A percentile compares a stretch with the other conserved stretches of the same genome.
Conservation (phyloP, 441 rosid genomes). For the Arabidopsis hybrid region DNA sequence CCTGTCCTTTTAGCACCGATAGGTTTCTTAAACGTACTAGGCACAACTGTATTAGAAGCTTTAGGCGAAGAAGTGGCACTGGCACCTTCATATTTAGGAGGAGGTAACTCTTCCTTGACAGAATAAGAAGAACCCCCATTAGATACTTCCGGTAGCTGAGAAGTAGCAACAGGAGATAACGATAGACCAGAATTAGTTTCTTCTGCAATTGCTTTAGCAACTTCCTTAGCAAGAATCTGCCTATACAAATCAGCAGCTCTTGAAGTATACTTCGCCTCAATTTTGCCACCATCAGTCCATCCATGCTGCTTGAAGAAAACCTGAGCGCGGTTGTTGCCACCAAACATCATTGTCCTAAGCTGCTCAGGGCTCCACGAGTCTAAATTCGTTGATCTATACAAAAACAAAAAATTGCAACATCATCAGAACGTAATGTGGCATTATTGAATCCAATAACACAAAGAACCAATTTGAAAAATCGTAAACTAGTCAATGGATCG, state of each 20-base stretch:
- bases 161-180: conserved; percentile 68
- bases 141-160: conserved; percentile 56
- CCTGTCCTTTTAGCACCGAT: conserved; percentile 79
- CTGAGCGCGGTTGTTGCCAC: conserved; percentile 96
- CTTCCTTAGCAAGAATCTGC: conserved; percentile 90
- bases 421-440: not conserved
- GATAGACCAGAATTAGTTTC: conserved; percentile 52
- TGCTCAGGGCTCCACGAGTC: conserved; percentile 95
- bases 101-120: conserved; percentile 56
- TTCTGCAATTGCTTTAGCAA: conserved; percentile 83
- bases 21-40: conserved; percentile 81
- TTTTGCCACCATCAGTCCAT: conserved; percentile 90
- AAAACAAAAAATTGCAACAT: not conserved
- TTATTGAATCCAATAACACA: not conserved
- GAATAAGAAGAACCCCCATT: conserved; percentile 59
- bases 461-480: not conserved
- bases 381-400: conserved; percentile 81
- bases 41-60: conserved; percentile 56
- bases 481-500: not conserved
- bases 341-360: conserved; percentile 81
- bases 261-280: conserved; percentile 92
- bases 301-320: conserved; percentile 98
- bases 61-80: conserved; percentile 56
- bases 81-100: conserved; percentile 51
- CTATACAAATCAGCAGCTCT: conserved; percentile 95